Percentiles rank a stretch among this genome's conserved stretches.
phyloP scores from a whole-genome alignment of 257 asterid species.

The Haberlea rhodopensis region DNA sequence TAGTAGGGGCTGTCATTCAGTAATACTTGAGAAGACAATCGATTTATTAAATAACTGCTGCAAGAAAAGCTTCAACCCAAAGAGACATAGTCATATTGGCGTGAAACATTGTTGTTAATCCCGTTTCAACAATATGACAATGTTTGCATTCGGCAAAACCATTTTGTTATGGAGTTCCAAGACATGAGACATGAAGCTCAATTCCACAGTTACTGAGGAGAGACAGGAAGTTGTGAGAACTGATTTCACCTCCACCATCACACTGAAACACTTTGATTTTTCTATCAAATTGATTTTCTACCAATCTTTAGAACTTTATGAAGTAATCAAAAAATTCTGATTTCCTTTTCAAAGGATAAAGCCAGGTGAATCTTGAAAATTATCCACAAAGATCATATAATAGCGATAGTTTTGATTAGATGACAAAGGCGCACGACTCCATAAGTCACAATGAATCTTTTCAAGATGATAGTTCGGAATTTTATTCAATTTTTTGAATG shows the following conservation, averaged over 20 bases:
- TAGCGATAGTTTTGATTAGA: conserved; percentile 7
- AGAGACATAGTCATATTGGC: neutral
- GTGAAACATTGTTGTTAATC: conserved; percentile 1
- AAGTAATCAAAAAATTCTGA: neutral
- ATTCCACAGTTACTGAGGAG: neutral
- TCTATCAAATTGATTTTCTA: conserved; percentile 4
- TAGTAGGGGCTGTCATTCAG: neutral
- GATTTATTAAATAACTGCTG: neutral
- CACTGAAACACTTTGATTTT: neutral
- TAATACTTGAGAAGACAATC: neutral
- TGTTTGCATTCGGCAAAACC: neutral
- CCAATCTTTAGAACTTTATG: neutral
- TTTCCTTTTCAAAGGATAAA: neutral
- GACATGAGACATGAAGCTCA: neutral
- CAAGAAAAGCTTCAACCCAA: conserved; percentile 7
- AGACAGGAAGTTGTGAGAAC: neutral
- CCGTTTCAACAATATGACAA: conserved; percentile 5
- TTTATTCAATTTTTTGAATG: neutral
- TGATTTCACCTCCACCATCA: conserved; percentile 3
- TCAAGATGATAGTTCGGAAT: neutral
- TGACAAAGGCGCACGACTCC: neutral
- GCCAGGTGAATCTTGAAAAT: neutral
- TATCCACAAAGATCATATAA: neutral
- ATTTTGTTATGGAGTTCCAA: conserved; percentile 7
- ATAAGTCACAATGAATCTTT: conserved; percentile 19